Conservation (phyloP, 306 rosid genomes). For the Prunus armeniaca region DNA sequence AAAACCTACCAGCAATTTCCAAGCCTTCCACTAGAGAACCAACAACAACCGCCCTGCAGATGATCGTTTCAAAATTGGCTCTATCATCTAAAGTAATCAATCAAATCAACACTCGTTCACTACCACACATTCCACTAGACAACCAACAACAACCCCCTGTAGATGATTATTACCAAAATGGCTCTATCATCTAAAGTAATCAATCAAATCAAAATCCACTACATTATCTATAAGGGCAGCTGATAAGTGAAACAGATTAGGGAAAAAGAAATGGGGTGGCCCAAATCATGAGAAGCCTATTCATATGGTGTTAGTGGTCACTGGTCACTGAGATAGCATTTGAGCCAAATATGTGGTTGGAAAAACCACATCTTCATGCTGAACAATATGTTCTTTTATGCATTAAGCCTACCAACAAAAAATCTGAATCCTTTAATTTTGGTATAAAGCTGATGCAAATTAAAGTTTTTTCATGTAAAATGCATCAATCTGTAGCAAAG, state of each 20-base stretch:
- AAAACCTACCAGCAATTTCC: slow-evolving; percentile 3
- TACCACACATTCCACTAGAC: background rate
- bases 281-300: background rate
- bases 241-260: background rate
- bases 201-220: slow-evolving; percentile 9
- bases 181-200: background rate
- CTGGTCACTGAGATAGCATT: background rate
- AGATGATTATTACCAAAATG: background rate
- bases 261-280: background rate
- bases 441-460: background rate
- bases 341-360: background rate
- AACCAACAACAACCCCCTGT: background rate
- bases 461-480: background rate
- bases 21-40: background rate
- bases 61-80: background rate
- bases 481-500: background rate
- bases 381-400: background rate
- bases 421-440: background rate
- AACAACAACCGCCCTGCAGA: background rate
- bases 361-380: background rate
- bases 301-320: background rate
- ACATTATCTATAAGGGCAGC: background rate
- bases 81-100: background rate
- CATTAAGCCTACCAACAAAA: background rate
- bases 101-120: slow-evolving; percentile 4